Evolutionary conservation across 768 basidiomycete genomes (phyloP).

Genomic region (Butyriboletus loyo): DNA sequence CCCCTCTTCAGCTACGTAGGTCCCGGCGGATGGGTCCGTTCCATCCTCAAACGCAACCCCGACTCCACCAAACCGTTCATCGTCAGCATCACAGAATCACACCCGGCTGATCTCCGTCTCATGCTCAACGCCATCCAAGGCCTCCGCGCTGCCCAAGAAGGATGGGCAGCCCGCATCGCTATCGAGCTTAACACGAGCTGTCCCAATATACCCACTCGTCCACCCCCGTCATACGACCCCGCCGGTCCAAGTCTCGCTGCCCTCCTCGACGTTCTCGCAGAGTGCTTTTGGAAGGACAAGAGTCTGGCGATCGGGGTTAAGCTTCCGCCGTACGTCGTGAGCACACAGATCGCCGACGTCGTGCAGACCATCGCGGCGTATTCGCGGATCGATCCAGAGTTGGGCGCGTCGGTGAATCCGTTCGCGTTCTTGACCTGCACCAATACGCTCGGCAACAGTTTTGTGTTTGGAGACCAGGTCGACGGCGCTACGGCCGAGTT

Average conservation of each 20-base stretch:
- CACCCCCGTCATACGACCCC: slow-evolving; percentile 68
- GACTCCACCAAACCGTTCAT: slow-evolving; percentile 62
- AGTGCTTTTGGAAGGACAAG: slow-evolving; percentile 45
- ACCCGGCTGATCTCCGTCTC: slow-evolving; percentile 43
- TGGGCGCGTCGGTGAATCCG: slow-evolving; percentile 36
- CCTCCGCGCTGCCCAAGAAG: slow-evolving; percentile 42
- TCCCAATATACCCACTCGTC: slow-evolving; percentile 64
- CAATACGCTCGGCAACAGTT: slow-evolving; percentile 72
- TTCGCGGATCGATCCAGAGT: slow-evolving; percentile 16
- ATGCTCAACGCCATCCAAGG: slow-evolving; percentile 62
- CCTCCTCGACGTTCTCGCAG: slow-evolving; percentile 53
- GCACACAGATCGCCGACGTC: slow-evolving; percentile 57
- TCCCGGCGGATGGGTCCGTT: slow-evolving; percentile 46
- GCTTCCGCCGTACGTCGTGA: slow-evolving; percentile 70
- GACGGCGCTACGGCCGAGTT: slow-evolving; percentile 31
- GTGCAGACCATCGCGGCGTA: slow-evolving; percentile 46
- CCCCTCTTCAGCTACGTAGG: slow-evolving; percentile 62
- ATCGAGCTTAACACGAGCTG: slow-evolving; percentile 85
- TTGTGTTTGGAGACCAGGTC: slow-evolving; percentile 61
- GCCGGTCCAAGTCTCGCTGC: slow-evolving; percentile 39
- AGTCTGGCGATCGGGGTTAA: slow-evolving; percentile 72
- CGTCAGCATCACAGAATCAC: slow-evolving; percentile 72
- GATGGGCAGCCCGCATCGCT: slow-evolving; percentile 47
- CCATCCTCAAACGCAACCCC: slow-evolving; percentile 37
- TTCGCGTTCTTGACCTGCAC: slow-evolving; percentile 78